Conservation (phyloP, 352 stramenopile genomes). For the Phytophthora idaei region DNA sequence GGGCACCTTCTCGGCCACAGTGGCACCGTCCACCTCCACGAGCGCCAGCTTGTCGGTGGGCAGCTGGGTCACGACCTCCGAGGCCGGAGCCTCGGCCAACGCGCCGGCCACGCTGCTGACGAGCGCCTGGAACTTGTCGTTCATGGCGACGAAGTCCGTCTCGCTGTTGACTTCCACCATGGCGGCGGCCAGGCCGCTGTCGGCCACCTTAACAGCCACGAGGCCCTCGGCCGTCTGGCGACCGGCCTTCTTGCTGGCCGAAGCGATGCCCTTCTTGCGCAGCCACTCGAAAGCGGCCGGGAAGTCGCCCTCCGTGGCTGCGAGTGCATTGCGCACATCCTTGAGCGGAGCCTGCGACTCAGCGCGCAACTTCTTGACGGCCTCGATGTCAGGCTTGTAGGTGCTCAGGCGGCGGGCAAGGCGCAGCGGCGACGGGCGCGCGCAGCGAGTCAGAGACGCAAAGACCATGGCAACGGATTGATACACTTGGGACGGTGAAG, state of each 20-base stretch:
- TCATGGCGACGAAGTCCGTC: constrained; percentile 95
- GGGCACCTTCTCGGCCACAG: constrained; percentile 73
- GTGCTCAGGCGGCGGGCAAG: constrained; percentile 60
- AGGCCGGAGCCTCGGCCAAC: constrained; percentile 34
- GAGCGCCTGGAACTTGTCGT: constrained; percentile 90
- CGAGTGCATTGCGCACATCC: constrained; percentile 90
- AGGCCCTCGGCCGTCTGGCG: constrained; percentile 82
- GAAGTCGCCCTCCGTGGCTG: constrained; percentile 81
- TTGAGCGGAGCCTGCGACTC: constrained; percentile 88
- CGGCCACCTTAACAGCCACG: constrained; percentile 62
- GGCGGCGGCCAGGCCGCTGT: constrained; percentile 37
- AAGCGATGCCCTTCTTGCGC: constrained; percentile 87
- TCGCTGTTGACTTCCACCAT: constrained; percentile 96
- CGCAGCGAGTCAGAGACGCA: constrained; percentile 20
- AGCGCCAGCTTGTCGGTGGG: constrained; percentile 47
- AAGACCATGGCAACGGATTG: constrained; percentile 21
- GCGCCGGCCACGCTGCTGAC: constrained; percentile 58
- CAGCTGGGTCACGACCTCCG: constrained; percentile 38
- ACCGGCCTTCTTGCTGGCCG: constrained; percentile 78
- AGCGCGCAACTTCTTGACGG: constrained; percentile 89
- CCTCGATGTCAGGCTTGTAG: constrained; percentile 82
- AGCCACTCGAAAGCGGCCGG: constrained; percentile 88
- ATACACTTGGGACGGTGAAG: constrained; percentile 5
- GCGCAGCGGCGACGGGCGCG: constrained; percentile 11
- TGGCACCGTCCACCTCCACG: constrained; percentile 59